Base-by-base conservation (phyloP, 2,329 filamentous ascomycete species). In the Aureobasidium mangrovei region DNA sequence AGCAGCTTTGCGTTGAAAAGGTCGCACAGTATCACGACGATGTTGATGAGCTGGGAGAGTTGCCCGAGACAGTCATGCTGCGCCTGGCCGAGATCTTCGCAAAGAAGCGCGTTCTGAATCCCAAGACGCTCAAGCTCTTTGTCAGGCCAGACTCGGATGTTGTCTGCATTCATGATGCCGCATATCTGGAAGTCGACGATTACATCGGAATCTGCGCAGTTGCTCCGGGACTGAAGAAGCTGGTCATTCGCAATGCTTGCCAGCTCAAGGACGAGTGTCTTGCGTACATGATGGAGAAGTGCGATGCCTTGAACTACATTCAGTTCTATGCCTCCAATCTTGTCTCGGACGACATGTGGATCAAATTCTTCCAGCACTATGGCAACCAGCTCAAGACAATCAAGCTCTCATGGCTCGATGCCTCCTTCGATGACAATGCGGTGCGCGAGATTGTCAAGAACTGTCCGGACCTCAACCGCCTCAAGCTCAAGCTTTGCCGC, bases 231-330 rank as follows among this genome's bases (percentile, higher is more conserved):
- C 73, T 95, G 53, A 81, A 81, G 62, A 78, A 78, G 41, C 76
- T 96, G 55, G 86, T 89, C 60, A 73, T 95, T 8, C 83, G 86
- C 46, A 91, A 91, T 63, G 88, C 85, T n/a, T 87, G 93, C 47
- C 91, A 95, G 65, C 85, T 96, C 75, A 95, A 95, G 69, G 86
- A 96, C 63, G 76, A 77, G 38, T 86, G 90, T 40, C 78, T 96
- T 69, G 81, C 88, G 51, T 95, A 91, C 67, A 79, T 96, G 63
- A 74, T 88, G 24, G 82, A 83, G 54, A 86, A 88, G 45, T 78
- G 86, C 47, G 79, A 82, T 47, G 70, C 78, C 7, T 74, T 96
- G n/a, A 79, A 83, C 57, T 77, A 82, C 54, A 75, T 97, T 41
- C 86, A 89, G 59, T 77, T 97, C 0, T 85, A 93, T 59, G 88